Evolutionary conservation across 2,329 filamentous ascomycete genomes (phyloP).

Genomic region (Hypocreales sp.): DNA sequence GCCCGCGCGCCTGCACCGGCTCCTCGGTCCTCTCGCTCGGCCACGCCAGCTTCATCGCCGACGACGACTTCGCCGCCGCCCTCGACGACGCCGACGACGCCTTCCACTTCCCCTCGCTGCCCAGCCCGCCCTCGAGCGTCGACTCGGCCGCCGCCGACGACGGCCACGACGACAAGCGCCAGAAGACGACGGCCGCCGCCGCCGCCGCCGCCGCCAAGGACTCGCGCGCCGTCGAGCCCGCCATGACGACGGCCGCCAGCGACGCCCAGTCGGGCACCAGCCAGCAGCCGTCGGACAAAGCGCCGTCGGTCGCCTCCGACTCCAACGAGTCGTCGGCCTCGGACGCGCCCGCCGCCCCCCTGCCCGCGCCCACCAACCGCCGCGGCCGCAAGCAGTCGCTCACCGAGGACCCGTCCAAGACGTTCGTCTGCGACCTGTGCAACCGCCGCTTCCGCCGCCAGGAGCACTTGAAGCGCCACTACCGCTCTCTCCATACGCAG

Average conservation of each 20-base stretch:
- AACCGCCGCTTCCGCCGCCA: conserved; percentile 94
- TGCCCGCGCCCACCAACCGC: conserved; percentile 56
- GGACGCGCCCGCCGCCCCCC: conserved; percentile 24
- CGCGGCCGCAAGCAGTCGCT: conserved; percentile 96
- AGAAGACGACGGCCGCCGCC: conserved; percentile 25
- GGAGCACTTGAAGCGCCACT: conserved; percentile 97
- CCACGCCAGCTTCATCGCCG: conserved; percentile 62
- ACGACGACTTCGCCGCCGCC: conserved; percentile 63
- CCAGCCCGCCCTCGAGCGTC: conserved; percentile 35
- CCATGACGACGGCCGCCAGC: conserved; percentile 25
- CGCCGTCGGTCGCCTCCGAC: conserved; percentile 21
- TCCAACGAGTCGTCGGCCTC: conserved; percentile 25
- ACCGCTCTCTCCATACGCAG: conserved; percentile 92
- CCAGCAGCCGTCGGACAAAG: conserved; percentile 19
- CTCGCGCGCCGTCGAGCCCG: conserved; percentile 15
- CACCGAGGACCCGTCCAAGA: conserved; percentile 96
- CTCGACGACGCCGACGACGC: conserved; percentile 54
- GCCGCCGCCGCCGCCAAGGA: conserved; percentile 25
- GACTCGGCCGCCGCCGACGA: conserved; percentile 20
- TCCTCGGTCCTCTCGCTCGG: conserved; percentile 53
- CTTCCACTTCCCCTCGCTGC: conserved; percentile 44
- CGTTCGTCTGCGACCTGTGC: conserved; percentile 92
- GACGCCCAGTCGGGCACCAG: conserved; percentile 17
- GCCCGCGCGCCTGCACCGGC: conserved; percentile 52
- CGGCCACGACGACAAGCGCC: conserved; percentile 39